These are phyloP conservation scores for Lepiota subincarnata DNA, from an alignment of 768 basidiomycete genomes.

Conservation along the genomic window DNA sequence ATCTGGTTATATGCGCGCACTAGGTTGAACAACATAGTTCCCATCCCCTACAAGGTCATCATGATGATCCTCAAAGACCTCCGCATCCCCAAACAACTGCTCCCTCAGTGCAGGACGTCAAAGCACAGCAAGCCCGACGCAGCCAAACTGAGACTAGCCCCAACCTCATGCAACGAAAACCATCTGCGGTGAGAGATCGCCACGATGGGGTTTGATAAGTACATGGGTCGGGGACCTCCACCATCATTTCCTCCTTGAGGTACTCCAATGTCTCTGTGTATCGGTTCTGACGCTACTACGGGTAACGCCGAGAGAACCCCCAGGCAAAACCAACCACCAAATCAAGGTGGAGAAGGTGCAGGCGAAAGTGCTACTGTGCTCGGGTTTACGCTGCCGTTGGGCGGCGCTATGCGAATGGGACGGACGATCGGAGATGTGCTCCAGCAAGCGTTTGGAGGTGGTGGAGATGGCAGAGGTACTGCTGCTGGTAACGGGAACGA, in stretches of 20 bases:
- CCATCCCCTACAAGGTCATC: too few relatives aligned
- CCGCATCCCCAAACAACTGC: too few relatives aligned
- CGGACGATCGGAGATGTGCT: not conserved
- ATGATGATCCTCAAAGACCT: too few relatives aligned
- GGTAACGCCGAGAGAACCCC: not conserved
- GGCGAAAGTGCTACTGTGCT: not conserved
- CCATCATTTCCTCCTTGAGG: not conserved
- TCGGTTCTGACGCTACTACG: not conserved
- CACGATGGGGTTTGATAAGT: constrained; percentile 39
- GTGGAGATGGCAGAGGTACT: too few relatives aligned
- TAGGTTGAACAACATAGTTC: too few relatives aligned
- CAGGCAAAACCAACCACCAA: not conserved
- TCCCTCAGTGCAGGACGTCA: too few relatives aligned
- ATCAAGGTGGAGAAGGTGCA: not conserved
- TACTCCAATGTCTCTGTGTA: not conserved
- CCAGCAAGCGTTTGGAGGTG: not conserved
- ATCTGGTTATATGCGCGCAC: too few relatives aligned
- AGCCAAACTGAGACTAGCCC: too few relatives aligned
- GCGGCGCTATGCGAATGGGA: not conserved
- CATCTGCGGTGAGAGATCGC: constrained; percentile 20
- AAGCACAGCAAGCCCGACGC: too few relatives aligned
- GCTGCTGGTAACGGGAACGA: too few relatives aligned
- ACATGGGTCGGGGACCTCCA: constrained; percentile 20
- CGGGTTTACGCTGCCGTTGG: not conserved
- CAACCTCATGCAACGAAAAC: not conserved